These are phyloP conservation scores for Physcomitrium patens DNA, from an alignment of 225 moss, liverwort and hornwort species.

Conservation along the genomic window DNA sequence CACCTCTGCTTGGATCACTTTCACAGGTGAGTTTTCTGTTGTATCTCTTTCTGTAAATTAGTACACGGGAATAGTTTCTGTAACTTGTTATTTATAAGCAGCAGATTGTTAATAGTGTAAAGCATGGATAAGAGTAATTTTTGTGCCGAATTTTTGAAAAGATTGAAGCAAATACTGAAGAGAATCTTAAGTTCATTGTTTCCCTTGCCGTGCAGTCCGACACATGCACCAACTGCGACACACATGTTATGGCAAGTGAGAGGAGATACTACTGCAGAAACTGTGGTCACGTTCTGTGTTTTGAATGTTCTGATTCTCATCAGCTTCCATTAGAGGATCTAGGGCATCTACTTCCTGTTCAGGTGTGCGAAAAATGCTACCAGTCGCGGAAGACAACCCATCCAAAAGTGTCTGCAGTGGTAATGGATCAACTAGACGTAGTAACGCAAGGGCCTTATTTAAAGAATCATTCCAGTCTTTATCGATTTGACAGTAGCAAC, in stretches of 20 bases:
- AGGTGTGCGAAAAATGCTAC: slow-evolving; percentile 77
- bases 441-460: slow-evolving; percentile 18
- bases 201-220: slow-evolving; percentile 55
- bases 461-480: slow-evolving; percentile 25
- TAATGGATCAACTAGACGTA: slow-evolving; percentile 26
- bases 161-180: neutral
- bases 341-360: slow-evolving; percentile 76
- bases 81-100: slow-evolving; percentile 1
- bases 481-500: slow-evolving; percentile 54
- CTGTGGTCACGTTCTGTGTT: slow-evolving; percentile 82
- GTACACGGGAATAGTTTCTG: neutral
- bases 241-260: slow-evolving; percentile 45
- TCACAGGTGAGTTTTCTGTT: slow-evolving; percentile 36
- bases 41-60: neutral
- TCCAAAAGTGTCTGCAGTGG: slow-evolving; percentile 18
- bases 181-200: neutral
- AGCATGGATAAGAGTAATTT: too few relatives aligned
- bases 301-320: slow-evolving; percentile 56
- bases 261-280: slow-evolving; percentile 71
- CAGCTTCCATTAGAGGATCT: slow-evolving; percentile 70
- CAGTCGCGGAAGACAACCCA: slow-evolving; percentile 48
- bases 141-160: too few relatives aligned
- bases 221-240: slow-evolving; percentile 68
- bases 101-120: neutral
- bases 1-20: slow-evolving; percentile 56